Conservation (phyloP, 352 stramenopile genomes). For the Lagenidium giganteum region DNA sequence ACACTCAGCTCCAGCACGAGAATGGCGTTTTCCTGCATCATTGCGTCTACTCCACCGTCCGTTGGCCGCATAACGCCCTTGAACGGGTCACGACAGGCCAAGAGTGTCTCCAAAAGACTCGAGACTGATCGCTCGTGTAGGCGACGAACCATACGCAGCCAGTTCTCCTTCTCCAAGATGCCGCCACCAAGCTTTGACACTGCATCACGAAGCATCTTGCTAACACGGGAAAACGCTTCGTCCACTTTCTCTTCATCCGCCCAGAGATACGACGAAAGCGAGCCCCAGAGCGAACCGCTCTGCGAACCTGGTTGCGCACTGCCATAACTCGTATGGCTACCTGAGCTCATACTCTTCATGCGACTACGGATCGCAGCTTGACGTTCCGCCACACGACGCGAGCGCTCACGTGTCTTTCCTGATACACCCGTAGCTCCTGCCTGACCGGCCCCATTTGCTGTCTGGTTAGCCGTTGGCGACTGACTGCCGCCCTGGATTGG, state of each 20-base stretch:
- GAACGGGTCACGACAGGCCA: slow-evolving; percentile 71
- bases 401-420: slow-evolving; percentile 74
- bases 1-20: slow-evolving; percentile 82
- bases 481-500: slow-evolving; percentile 47
- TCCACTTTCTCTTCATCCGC: slow-evolving; percentile 78
- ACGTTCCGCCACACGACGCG: slow-evolving; percentile 68
- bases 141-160: slow-evolving; percentile 77
- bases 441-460: slow-evolving; percentile 1
- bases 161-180: slow-evolving; percentile 83
- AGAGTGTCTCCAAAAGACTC: slow-evolving; percentile 66
- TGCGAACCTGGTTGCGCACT: slow-evolving; percentile 16
- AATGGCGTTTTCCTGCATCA: slow-evolving; percentile 88
- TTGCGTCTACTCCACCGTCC: slow-evolving; percentile 47
- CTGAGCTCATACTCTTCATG: slow-evolving; percentile 76
- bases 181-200: slow-evolving; percentile 66
- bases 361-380: slow-evolving; percentile 77
- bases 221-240: slow-evolving; percentile 75
- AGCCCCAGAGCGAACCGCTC: slow-evolving; percentile 75
- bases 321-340: slow-evolving; percentile 36
- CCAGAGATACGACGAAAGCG: slow-evolving; percentile 81
- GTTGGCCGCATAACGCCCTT: slow-evolving; percentile 67
- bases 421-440: slow-evolving; percentile 45
- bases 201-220: slow-evolving; percentile 70
- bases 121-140: slow-evolving; percentile 57
- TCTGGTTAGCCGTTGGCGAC: slow-evolving; percentile 7